Conservation (phyloP, 495 filamentous ascomycete species). For the Aspergillus olivimuriae region DNA sequence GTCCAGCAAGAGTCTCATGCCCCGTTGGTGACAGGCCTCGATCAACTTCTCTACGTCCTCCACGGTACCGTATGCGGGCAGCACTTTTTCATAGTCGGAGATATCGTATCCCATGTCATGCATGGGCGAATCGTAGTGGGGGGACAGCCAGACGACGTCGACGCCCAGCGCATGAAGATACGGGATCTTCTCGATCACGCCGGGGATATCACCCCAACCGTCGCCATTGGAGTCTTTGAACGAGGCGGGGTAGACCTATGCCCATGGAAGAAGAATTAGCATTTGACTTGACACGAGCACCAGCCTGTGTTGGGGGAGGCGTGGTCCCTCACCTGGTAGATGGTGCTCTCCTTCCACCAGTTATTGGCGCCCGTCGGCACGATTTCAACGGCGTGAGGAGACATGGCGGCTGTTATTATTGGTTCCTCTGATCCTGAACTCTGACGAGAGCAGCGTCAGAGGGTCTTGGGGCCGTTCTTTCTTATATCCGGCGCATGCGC, state of each 20-base stretch:
- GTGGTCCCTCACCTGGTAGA: conserved; percentile 26
- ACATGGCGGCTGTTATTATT: too few species aligned
- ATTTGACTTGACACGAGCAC: too few species aligned
- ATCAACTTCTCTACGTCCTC: conserved; percentile 49
- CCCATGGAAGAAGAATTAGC: conserved; percentile 12
- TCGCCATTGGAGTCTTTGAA: conserved; percentile 37
- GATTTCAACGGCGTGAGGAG: conserved; percentile 7
- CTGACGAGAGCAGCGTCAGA: too few species aligned
- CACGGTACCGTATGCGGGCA: conserved; percentile 48
- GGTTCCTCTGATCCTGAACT: too few species aligned
- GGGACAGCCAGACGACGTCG: conserved; percentile 36
- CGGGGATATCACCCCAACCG: conserved; percentile 51
- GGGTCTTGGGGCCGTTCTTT: too few species aligned
- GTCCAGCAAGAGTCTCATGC: conserved; percentile 50
- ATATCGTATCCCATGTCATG: conserved; percentile 51
- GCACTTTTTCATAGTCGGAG: conserved; percentile 52
- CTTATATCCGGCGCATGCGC: too few species aligned
- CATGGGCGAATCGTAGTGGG: conserved; percentile 45
- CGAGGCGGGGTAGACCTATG: conserved; percentile 36
- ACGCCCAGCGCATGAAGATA: conserved; percentile 46
- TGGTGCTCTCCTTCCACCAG: conserved; percentile 37
- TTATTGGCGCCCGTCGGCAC: conserved; percentile 16
- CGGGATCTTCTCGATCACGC: conserved; percentile 53
- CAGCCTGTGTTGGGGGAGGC: too few species aligned
- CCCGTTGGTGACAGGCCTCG: conserved; percentile 39